Conservation (phyloP, 2,329 filamentous ascomycete species). For the Monosporascus sp. region DNA sequence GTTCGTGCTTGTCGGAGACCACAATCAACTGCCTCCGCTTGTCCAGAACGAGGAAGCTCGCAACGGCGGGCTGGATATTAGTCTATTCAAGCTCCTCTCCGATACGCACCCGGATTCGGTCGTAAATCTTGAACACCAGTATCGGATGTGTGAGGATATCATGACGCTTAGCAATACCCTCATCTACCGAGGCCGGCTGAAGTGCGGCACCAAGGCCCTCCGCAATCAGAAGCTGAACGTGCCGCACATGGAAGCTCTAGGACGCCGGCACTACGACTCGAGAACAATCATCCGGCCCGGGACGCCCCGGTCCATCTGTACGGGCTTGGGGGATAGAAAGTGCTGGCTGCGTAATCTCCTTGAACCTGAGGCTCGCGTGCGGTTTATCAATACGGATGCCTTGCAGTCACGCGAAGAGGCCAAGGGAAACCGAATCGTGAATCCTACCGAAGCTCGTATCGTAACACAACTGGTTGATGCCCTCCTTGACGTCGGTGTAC, state of each 20-base stretch:
- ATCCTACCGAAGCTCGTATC: constrained; percentile 73
- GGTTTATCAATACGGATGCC: constrained; percentile 84
- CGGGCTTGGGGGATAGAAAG: constrained; percentile 35
- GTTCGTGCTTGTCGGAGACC: constrained; percentile 93
- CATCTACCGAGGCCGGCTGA: constrained; percentile 86
- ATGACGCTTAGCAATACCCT: constrained; percentile 90
- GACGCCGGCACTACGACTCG: constrained; percentile 52
- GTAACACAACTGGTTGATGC: constrained; percentile 75
- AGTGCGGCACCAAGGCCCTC: constrained; percentile 77
- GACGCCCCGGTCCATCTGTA: constrained; percentile 49
- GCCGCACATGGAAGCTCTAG: constrained; percentile 58
- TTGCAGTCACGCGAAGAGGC: constrained; percentile 68
- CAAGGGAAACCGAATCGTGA: constrained; percentile 81
- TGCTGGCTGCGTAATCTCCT: constrained; percentile 79
- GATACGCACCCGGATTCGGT: constrained; percentile 84
- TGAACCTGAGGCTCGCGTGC: constrained; percentile 65
- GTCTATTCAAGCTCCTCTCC: constrained; percentile 88
- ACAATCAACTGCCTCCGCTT: constrained; percentile 90
- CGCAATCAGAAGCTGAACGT: constrained; percentile 64
- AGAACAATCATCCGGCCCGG: constrained; percentile 35
- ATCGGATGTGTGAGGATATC: constrained; percentile 96
- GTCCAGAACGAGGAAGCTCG: constrained; percentile 88
- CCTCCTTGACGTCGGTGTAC: constrained; percentile 69
- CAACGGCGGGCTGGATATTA: constrained; percentile 82
- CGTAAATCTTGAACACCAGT: constrained; percentile 89